A percentile compares a stretch with the other conserved stretches of the same genome.
Evolutionary conservation across 305 asterid species (phyloP).

Genomic region (Rubia tinctorum): DNA sequence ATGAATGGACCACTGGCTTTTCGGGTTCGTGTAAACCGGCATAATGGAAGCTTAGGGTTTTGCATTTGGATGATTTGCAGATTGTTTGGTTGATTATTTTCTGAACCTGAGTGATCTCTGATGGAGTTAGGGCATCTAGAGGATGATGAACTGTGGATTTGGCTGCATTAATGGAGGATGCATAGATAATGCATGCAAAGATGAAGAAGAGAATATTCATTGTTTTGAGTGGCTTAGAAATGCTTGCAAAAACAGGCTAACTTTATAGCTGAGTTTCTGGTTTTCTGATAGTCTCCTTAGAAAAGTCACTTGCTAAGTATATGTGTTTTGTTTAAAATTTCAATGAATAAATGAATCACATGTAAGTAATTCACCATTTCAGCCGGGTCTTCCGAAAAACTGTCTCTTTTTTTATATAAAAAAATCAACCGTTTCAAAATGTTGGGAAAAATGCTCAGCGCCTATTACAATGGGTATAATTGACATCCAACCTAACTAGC

Average conservation of each 20-base stretch:
- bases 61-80: constrained; percentile 1
- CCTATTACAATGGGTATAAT: too few relatives aligned
- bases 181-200: constrained; percentile 14
- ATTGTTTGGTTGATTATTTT: constrained; percentile 26
- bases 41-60: constrained; percentile 46
- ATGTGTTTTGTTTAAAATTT: too few relatives aligned
- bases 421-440: too few relatives aligned
- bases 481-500: too few relatives aligned
- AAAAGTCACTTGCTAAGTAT: too few relatives aligned
- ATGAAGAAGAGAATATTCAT: neutral
- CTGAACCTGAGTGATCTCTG: constrained; percentile 44
- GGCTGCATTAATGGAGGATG: constrained; percentile 16
- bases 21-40: constrained; percentile 69
- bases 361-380: too few relatives aligned
- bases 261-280: neutral
- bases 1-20: constrained; percentile 33
- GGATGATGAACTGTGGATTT: constrained; percentile 30
- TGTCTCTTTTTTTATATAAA: too few relatives aligned
- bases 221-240: neutral
- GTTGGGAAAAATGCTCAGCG: too few relatives aligned
- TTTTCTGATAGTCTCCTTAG: too few relatives aligned
- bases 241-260: neutral
- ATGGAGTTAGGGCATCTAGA: constrained; percentile 45
- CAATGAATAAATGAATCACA: too few relatives aligned
- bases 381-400: too few relatives aligned